phyloP scores from a whole-genome alignment of 805 yeast genomes.

The Kluyveromyces aestuarii region DNA sequence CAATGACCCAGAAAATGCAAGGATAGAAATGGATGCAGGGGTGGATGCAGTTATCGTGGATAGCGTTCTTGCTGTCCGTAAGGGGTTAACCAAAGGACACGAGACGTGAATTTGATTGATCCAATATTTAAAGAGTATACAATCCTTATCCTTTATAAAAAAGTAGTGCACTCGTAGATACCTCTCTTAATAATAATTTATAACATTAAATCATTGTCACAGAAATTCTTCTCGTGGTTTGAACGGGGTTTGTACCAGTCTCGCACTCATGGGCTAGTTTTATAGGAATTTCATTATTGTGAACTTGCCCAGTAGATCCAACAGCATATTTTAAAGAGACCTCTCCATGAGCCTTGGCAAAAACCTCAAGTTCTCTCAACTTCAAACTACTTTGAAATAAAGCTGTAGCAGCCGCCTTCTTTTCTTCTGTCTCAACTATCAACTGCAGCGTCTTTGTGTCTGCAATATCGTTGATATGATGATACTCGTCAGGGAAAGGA shows the following conservation, averaged over 20 bases:
- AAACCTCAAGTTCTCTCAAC: not conserved
- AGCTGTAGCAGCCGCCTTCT: constrained; percentile 7
- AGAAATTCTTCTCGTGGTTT: constrained; percentile 7
- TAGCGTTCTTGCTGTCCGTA: constrained; percentile 85
- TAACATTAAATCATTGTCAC: constrained; percentile 9
- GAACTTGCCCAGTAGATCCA: constrained; percentile 1
- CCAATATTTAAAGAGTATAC: not conserved
- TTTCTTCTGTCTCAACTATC: constrained; percentile 7
- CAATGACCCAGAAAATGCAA: constrained; percentile 76
- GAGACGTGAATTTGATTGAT: not conserved
- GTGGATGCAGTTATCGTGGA: constrained; percentile 99
- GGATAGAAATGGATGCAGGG: constrained; percentile 83
- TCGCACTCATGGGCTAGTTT: not conserved
- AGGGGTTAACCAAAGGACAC: constrained; percentile 45
- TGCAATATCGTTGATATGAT: constrained; percentile 11
- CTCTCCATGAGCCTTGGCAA: not conserved
- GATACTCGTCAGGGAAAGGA: constrained; percentile 17
- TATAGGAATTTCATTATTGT: not conserved
- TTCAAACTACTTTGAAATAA: constrained; percentile 10
- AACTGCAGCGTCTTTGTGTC: constrained; percentile 12
- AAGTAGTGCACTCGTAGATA: too few relatives aligned
- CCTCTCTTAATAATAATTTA: too few relatives aligned
- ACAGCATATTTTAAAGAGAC: not conserved
- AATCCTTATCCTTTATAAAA: too few relatives aligned
- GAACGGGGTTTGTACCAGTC: not conserved